Percentiles rank a stretch among this genome's conserved stretches.
Evolutionary conservation across 1,284 basidiomycete genomes (phyloP).

Genomic region (Ganoderma sinense): DNA sequence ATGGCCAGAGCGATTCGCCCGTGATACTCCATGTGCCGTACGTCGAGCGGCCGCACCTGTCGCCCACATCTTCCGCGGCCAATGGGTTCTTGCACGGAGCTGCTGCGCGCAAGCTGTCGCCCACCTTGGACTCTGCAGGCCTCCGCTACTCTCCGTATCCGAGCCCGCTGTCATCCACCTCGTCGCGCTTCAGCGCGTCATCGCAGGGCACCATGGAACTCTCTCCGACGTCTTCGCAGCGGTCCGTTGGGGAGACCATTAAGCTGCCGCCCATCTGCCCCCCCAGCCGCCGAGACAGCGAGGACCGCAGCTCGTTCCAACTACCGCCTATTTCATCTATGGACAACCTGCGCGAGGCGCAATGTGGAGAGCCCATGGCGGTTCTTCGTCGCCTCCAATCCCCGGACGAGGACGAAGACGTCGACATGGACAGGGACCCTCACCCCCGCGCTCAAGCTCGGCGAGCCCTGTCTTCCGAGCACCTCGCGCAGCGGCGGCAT

Average conservation of each 20-base stretch:
- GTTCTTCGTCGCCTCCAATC: slow-evolving; percentile 64
- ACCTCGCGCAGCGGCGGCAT: slow-evolving; percentile 27
- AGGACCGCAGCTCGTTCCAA: slow-evolving; percentile 46
- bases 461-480: slow-evolving; percentile 10
- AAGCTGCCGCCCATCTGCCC: slow-evolving; percentile 61
- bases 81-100: slow-evolving; percentile 17
- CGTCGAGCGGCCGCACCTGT: slow-evolving; percentile 30
- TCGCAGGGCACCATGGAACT: slow-evolving; percentile 19
- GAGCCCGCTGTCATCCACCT: slow-evolving; percentile 36
- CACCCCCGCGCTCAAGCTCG: slow-evolving; percentile 2
- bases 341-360: slow-evolving; percentile 61
- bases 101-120: slow-evolving; percentile 25
- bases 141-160: slow-evolving; percentile 54
- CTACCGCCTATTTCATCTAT: slow-evolving; percentile 74
- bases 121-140: slow-evolving; percentile 23
- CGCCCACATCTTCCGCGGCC: slow-evolving; percentile 20
- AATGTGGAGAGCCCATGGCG: slow-evolving; percentile 63
- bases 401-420: slow-evolving; percentile 48
- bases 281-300: slow-evolving; percentile 20
- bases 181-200: slow-evolving; percentile 21
- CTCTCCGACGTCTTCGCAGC: slow-evolving; percentile 24
- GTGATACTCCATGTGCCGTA: slow-evolving; percentile 41
- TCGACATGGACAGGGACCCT: neutral
- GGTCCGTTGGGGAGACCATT: slow-evolving; percentile 45
- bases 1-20: slow-evolving; percentile 33